Conservation (phyloP, 2,329 filamentous ascomycete genomes). For the Berkeleyomyces rouxiae region DNA sequence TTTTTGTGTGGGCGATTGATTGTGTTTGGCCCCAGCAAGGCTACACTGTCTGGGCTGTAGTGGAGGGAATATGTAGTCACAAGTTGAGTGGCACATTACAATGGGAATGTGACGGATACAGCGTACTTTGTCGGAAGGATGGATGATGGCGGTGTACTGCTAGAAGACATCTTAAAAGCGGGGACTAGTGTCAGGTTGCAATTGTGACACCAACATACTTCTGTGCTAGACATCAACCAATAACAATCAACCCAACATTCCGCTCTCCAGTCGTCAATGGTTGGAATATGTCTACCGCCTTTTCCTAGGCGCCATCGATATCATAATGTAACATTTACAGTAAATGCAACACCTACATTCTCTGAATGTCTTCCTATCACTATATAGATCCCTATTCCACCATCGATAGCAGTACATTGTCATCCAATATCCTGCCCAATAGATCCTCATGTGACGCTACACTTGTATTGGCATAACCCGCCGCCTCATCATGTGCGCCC, state of each 20-base stretch:
- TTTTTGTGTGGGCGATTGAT: not conserved
- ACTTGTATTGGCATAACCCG: conserved; percentile 16
- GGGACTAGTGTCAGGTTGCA: not conserved
- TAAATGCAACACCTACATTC: not conserved
- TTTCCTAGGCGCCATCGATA: no score
- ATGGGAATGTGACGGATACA: not conserved
- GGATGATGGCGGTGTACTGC: not conserved
- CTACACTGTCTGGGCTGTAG: not conserved
- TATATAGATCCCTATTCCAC: not conserved
- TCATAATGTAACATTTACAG: no score
- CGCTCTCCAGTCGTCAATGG: no score
- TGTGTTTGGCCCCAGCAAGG: not conserved
- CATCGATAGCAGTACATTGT: not conserved
- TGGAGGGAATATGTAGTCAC: not conserved
- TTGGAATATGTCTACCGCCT: no score
- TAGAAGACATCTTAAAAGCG: not conserved
- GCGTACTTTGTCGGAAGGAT: not conserved
- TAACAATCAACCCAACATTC: no score
- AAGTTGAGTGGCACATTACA: not conserved
- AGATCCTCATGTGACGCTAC: conserved; percentile 3
- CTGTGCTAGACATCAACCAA: not conserved
- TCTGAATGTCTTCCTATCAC: not conserved
- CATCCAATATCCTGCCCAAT: not conserved
- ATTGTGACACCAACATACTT: not conserved
- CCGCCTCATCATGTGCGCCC: conserved; percentile 18